Conservation (phyloP, 2,329 filamentous ascomycete species). For the Daldinia sp. region DNA sequence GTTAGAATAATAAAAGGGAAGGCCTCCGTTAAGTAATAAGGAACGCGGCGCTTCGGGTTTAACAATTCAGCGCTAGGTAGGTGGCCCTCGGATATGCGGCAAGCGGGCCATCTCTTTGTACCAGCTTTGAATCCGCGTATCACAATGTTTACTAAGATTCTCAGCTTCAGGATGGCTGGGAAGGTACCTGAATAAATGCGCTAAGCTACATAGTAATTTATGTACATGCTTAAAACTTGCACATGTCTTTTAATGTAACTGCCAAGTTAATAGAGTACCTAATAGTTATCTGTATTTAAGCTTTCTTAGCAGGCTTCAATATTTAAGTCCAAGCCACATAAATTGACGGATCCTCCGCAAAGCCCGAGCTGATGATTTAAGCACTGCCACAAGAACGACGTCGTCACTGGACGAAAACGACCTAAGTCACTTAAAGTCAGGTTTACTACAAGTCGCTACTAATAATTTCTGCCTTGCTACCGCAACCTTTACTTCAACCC, state of each 20-base stretch:
- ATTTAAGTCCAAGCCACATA: slow-evolving; percentile 35
- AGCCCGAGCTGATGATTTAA: slow-evolving; percentile 20
- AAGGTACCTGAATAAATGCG: background rate
- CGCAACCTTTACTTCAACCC: slow-evolving; percentile 9
- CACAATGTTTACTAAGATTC: slow-evolving; percentile 17
- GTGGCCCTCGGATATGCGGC: slow-evolving; percentile 15
- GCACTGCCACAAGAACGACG: slow-evolving; percentile 41
- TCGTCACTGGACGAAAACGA: slow-evolving; percentile 31
- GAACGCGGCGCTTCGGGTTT: slow-evolving; percentile 14
- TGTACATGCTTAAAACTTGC: background rate
- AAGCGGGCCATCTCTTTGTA: background rate
- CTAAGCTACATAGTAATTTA: background rate
- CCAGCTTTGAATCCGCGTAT: background rate
- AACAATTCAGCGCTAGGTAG: slow-evolving; percentile 5
- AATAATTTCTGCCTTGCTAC: slow-evolving; percentile 13
- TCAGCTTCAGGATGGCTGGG: background rate
- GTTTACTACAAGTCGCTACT: slow-evolving; percentile 24
- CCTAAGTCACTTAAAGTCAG: slow-evolving; percentile 20
- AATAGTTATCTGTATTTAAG: background rate
- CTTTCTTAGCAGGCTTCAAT: slow-evolving; percentile 12
- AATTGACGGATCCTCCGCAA: slow-evolving; percentile 30
- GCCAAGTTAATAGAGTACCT: too few species aligned
- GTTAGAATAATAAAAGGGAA: slow-evolving; percentile 17
- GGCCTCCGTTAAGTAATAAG: background rate
- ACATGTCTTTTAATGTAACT: background rate